Evolutionary conservation across 2,329 filamentous ascomycete species (phyloP), one percentile per base, ranked within the genome.

Genomic region (Herpotrichia juniperi): DNA sequence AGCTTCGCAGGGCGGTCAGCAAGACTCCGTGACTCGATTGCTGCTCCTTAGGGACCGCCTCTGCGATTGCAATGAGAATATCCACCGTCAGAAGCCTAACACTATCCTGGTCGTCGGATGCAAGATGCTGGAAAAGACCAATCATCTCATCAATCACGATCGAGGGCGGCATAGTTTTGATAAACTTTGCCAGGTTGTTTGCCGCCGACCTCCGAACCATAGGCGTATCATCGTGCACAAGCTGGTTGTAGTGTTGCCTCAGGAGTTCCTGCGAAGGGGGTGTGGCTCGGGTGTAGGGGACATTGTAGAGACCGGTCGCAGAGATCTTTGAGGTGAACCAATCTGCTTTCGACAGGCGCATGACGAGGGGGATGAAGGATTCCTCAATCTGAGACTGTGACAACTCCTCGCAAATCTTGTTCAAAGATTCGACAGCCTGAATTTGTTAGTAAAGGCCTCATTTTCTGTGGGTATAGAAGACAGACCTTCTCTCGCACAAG

Each of bases 291-390:
- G 87, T 89, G 81, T 99, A 99, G 60, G 94, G 93, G 43, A 87
- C 86, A 73, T 90, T 94, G 81, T 93, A 99, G 58, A 99, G 88
- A 58, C 94, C 94, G 61, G 93, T 96, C 57, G 93, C 94, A 26
- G 94, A 99, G 61, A 99, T 94, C 80, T 97, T 99, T 61, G 94
- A 97, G 51, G 94, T 99, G 78, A 99, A 99, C 94, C 94, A 99
- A 79, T 99, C 94, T 78, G 94, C 94, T 84, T 97, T 99, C 61
- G 94, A 96, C 56, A 99, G 90, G 72, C 94, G 91, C 71, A 96
- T 86, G 54, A 93, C 93, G 71, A 99, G 88, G 57, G 94, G 94
- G 65, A 99, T 93, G 79, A 97, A 97, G 78, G 93, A 90, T 69
- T 97, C 91, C 81, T 99, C 94, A 72, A 97, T 88, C 80, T 99